phyloP scores from a whole-genome alignment of 2,329 filamentous ascomycete genomes.

The Pseudocercospora musae region DNA sequence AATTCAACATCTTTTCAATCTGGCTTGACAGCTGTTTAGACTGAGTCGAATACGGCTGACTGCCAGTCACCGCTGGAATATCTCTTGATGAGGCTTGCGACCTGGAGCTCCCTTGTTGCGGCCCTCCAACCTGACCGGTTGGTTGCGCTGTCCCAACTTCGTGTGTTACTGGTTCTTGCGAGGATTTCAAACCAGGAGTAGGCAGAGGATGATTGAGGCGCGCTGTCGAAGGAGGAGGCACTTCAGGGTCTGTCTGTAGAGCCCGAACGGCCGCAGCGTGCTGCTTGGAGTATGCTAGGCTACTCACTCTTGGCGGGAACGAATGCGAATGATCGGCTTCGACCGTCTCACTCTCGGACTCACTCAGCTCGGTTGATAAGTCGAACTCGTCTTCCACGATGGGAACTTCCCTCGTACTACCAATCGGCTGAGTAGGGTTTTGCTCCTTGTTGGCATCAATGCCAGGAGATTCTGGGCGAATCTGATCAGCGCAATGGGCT shows the following conservation, averaged over 20 bases:
- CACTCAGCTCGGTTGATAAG: background rate
- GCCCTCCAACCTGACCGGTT: background rate
- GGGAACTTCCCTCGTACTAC: background rate
- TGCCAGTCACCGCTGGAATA: background rate
- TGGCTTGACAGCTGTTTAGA: conserved; percentile 4
- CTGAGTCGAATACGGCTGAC: conserved; percentile 1
- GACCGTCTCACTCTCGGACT: background rate
- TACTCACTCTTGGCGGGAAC: background rate
- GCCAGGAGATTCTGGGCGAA: background rate
- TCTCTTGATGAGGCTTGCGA: background rate
- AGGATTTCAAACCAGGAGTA: background rate
- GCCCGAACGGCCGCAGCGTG: background rate
- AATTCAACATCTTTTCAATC: conserved; percentile 7
- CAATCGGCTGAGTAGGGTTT: background rate
- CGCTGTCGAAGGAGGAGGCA: background rate
- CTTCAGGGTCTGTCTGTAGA: conserved; percentile 2
- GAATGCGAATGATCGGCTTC: background rate
- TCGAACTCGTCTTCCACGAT: background rate
- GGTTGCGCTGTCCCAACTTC: background rate
- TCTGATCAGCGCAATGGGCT: background rate
- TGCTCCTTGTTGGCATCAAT: background rate
- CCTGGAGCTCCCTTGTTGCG: background rate
- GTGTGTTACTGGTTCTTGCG: background rate
- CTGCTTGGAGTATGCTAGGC: background rate
- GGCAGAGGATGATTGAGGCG: background rate